Evolutionary conservation across 2,329 filamentous ascomycete genomes (phyloP).

Genomic region (Colletotrichum nymphaeae): DNA sequence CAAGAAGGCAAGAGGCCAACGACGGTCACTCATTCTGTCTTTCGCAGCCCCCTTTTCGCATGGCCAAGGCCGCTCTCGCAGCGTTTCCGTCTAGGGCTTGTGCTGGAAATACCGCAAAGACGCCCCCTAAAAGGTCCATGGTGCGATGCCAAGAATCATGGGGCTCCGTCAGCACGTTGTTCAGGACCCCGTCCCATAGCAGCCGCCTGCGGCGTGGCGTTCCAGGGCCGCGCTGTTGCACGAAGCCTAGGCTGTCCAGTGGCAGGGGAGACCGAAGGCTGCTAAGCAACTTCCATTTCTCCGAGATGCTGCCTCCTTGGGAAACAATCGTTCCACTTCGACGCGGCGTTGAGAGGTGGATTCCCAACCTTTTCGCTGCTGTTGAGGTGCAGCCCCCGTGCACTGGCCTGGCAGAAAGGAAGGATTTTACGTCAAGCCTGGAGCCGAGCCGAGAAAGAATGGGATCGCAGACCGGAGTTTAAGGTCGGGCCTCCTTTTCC

Average conservation of each 20-base stretch:
- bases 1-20: neutral
- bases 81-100: neutral
- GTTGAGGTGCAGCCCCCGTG: constrained; percentile 7
- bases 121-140: neutral
- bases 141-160: constrained; percentile 23
- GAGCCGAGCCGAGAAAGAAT: neutral
- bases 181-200: constrained; percentile 4
- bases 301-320: constrained; percentile 3
- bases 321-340: constrained; percentile 25
- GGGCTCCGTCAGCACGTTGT: constrained; percentile 25
- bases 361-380: constrained; percentile 22
- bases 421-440: neutral
- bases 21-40: neutral
- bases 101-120: neutral
- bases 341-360: constrained; percentile 17
- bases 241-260: constrained; percentile 16
- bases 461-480: neutral
- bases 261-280: neutral
- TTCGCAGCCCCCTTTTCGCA: neutral
- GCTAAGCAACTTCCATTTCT: constrained; percentile 32
- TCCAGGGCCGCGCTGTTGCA: constrained; percentile 6
- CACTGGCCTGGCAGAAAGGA: neutral
- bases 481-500: neutral
- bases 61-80: constrained; percentile 21
- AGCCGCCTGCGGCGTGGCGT: constrained; percentile 18